Base-by-base conservation (phyloP, 2,329 filamentous ascomycete species). In the Zymoseptoria tritici region DNA sequence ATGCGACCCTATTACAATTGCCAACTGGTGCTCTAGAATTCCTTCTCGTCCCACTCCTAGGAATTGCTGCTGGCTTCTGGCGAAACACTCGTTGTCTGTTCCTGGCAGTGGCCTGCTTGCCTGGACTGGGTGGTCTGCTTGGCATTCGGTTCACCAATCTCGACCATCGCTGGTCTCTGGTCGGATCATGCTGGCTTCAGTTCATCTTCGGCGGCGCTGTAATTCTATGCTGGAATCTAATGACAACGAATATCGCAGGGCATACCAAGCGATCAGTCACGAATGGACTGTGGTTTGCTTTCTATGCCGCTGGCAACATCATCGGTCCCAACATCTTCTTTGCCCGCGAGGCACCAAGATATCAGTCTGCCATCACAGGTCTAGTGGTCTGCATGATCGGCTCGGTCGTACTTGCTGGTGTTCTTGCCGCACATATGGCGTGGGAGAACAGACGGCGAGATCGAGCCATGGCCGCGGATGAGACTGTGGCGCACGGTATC, bases 251-350 rank as follows among this genome's bases (percentile, higher is more conserved):
- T 42, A 62, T 59, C 8, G 64, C 61, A 0, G 86, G 86, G 2
- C 82, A 81, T 16, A 88, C 85, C 2, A 88, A 89, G 72, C 86
- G 85, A 68, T 83, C 84, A 0, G 77, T 83, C 55, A 79, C 83
- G 46, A 84, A 86, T 78, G 83, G 82, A 0, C 73, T 87, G 0
- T 88, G 82, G 75, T 85, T 86, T 64, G 83, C 82, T 0, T 84
- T 82, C 0, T 79, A 80, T 7, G 81, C 84, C 0, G 36, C 81
- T 0, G 86, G 86, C 3, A 88, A 88, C 68, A 86, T 89, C 58
- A 78, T 87, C 66, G 86, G 85, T 0, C 85, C 85, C 0, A 72
- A 87, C 1, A 76, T 88, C 0, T 88, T 88, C 73, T 78, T 75
- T 62, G 72, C 77, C 16, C 74, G 75, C 7, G 83, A 87, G 58